Evolutionary conservation across 257 asterid genomes (phyloP), one percentile per base, ranked within the genome.

Genomic region (Solanum appendiculatum): DNA sequence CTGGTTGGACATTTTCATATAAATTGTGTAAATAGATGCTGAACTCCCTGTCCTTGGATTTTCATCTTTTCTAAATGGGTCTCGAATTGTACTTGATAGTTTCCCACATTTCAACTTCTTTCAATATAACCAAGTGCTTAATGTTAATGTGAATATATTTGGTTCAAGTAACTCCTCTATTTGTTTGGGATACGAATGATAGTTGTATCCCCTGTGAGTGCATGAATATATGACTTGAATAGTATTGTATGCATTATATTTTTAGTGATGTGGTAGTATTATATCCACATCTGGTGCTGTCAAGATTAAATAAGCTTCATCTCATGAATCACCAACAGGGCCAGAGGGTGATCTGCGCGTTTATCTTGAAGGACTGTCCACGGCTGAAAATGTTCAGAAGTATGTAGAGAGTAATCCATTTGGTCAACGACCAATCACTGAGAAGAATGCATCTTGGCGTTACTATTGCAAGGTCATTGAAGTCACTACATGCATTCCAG

Each of bases 351-450:
- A 93, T 89, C 93, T 96, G 33, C 97, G 98, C 6, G 37, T 88
- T 58, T 96, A 95, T 87, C 86, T 96, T 87, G 96, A 96, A 88
- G 94, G 94, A 58, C 75, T 96, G 86, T 97, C 97, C 15, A 58
- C 20, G 83, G 95, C 99, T 18, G 95, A 91, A 70, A 91, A 95
- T 81, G 96, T 96, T 51, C 99, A 92, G 88, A 92, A 92, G 63
- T 96, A 93, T 25, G 94, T 96, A 14, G 87, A 92, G 91, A 91
- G 92, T 88, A 92, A 95, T 86, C 97, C 96, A 3, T 92, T 95
- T 75, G 99, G 99, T n/a, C 95, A 96, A 86, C 89, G 93, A 85
- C 88, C 98, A 68, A 95, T 96, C 84, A 94, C 94, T 0, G 95
- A 95, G 31, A 92, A 80, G 44, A 91, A 94, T 82, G 64, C 89